phyloP scores from a whole-genome alignment of 2,329 filamentous ascomycete species.

The Pseudogymnoascus sp. region DNA sequence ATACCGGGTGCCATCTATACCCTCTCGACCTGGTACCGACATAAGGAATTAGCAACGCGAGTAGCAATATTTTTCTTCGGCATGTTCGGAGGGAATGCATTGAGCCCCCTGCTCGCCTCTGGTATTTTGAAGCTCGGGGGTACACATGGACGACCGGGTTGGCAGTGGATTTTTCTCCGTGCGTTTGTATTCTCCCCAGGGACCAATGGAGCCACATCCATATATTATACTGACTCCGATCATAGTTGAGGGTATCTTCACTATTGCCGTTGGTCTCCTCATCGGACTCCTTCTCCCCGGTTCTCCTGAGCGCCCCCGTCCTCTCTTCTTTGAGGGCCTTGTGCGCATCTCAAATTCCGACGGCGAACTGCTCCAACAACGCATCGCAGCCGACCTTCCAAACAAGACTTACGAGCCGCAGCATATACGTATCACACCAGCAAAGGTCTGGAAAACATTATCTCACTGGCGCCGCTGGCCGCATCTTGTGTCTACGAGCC shows the following conservation, averaged over 20 bases:
- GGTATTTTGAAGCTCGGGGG: slow-evolving; percentile 24
- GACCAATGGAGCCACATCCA: no score
- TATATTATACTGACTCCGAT: not conserved
- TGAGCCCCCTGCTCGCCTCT: slow-evolving; percentile 50
- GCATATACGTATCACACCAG: slow-evolving; percentile 29
- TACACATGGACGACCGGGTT: slow-evolving; percentile 12
- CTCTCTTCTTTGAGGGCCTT: slow-evolving; percentile 25
- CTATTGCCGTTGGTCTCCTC: slow-evolving; percentile 28
- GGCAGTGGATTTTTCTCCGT: slow-evolving; percentile 18
- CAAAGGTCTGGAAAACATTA: slow-evolving; percentile 9
- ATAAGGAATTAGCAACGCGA: slow-evolving; percentile 49
- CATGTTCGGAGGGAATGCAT: slow-evolving; percentile 50
- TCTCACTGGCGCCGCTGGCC: slow-evolving; percentile 23
- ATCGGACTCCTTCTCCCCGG: slow-evolving; percentile 35
- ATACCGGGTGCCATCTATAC: slow-evolving; percentile 50
- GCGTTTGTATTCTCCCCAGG: not conserved
- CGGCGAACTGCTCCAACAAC: slow-evolving; percentile 35
- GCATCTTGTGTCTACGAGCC: slow-evolving; percentile 23
- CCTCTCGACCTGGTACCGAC: slow-evolving; percentile 55
- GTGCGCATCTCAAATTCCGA: slow-evolving; percentile 18
- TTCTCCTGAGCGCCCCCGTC: slow-evolving; percentile 29
- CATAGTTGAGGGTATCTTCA: slow-evolving; percentile 27
- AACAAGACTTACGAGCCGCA: slow-evolving; percentile 28
- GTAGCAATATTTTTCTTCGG: slow-evolving; percentile 54
- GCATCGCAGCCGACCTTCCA: slow-evolving; percentile 37